Percentiles rank a stretch among this genome's conserved stretches.
These are phyloP conservation scores for Beta macrorhiza DNA, from an alignment of 179 eudicot genomes.

Conservation along the genomic window DNA sequence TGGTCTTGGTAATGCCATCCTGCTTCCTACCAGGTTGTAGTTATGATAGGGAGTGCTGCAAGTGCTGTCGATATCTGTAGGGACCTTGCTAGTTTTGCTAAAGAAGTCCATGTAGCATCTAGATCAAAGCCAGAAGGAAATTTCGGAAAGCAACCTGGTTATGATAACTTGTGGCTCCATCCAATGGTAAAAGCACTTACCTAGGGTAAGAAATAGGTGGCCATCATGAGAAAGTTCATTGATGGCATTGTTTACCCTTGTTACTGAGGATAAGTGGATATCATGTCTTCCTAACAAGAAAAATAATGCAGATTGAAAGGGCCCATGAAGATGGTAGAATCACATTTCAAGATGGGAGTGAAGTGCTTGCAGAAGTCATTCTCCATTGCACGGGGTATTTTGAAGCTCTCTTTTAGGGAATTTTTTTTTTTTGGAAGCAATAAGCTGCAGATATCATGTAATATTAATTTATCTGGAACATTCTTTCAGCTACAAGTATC, in stretches of 20 bases:
- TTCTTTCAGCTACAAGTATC: constrained; percentile 65
- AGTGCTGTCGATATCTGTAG: constrained; percentile 85
- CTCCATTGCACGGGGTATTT: constrained; percentile 89
- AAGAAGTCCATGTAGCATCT: constrained; percentile 82
- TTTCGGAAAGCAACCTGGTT: constrained; percentile 44
- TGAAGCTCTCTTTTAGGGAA: not conserved
- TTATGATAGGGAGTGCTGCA: constrained; percentile 71
- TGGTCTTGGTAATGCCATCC: not conserved
- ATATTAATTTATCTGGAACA: constrained; percentile 3
- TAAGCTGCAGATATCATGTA: not conserved
- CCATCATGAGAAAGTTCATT: constrained; percentile 14
- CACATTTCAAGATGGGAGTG: constrained; percentile 58
- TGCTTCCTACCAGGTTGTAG: constrained; percentile 53
- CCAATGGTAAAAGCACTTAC: constrained; percentile 60
- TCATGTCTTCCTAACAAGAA: constrained; percentile 15
- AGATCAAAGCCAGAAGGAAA: constrained; percentile 46
- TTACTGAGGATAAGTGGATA: constrained; percentile 19
- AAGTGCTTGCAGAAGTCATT: constrained; percentile 60
- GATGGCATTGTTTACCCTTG: constrained; percentile 11
- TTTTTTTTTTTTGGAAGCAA: not conserved
- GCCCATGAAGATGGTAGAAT: constrained; percentile 67
- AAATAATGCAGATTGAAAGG: constrained; percentile 57
- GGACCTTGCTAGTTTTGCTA: constrained; percentile 68
- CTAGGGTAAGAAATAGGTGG: constrained; percentile 34
- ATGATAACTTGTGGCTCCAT: constrained; percentile 75